Conservation (phyloP, 495 filamentous ascomycete genomes). For the Mycothermus thermophilus region DNA sequence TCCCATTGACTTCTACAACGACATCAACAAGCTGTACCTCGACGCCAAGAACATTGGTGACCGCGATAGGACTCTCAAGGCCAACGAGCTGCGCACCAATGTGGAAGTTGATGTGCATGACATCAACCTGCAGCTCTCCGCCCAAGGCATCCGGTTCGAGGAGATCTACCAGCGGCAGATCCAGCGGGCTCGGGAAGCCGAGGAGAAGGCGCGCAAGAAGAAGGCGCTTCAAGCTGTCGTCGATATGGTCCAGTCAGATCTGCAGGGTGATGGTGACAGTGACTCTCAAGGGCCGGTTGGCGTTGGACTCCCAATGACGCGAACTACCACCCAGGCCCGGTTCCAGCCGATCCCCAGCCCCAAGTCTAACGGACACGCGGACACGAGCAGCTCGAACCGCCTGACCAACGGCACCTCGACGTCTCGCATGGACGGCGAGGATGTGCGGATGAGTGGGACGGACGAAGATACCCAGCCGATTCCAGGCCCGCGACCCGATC, state of each 20-base stretch:
- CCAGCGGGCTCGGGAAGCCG: slow-evolving; percentile 49
- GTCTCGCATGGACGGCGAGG: slow-evolving; percentile 37
- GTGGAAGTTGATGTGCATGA: slow-evolving; percentile 77
- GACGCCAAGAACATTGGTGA: slow-evolving; percentile 68
- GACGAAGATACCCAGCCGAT: slow-evolving; percentile 40
- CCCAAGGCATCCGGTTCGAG: slow-evolving; percentile 24
- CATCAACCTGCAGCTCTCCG: slow-evolving; percentile 47
- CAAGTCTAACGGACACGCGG: slow-evolving; percentile 35
- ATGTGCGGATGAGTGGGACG: slow-evolving; percentile 43
- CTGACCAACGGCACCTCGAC: slow-evolving; percentile 57
- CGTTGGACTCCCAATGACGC: slow-evolving; percentile 43
- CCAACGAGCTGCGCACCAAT: slow-evolving; percentile 80
- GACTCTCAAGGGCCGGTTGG: slow-evolving; percentile 42
- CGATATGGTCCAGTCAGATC: slow-evolving; percentile 23
- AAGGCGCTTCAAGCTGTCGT: slow-evolving; percentile 33
- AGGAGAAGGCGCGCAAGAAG: slow-evolving; percentile 45
- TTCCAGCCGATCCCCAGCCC: slow-evolving; percentile 36
- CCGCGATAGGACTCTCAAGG: slow-evolving; percentile 62
- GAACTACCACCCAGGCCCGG: slow-evolving; percentile 28
- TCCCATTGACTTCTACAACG: slow-evolving; percentile 71
- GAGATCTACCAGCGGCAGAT: slow-evolving; percentile 60
- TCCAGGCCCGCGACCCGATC: slow-evolving; percentile 17
- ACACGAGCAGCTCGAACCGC: slow-evolving; percentile 30
- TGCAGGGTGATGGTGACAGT: slow-evolving; percentile 21
- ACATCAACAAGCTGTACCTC: slow-evolving; percentile 68